phyloP scores from a whole-genome alignment of 2,329 filamentous ascomycete species.

The Diaporthe aspalathi region DNA sequence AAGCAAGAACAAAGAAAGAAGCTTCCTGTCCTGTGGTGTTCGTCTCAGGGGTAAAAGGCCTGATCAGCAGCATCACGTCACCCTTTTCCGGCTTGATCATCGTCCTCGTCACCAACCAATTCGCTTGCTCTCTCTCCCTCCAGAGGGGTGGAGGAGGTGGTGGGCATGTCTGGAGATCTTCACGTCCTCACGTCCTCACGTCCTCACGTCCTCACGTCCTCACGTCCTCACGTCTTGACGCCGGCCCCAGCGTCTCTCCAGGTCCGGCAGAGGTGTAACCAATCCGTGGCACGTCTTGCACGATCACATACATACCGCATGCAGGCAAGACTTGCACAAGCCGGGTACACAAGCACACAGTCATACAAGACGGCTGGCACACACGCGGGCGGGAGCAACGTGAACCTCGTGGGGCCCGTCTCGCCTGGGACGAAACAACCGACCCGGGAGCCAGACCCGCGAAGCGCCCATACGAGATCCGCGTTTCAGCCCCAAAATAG shows the following conservation, averaged over 20 bases:
- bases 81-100: not conserved
- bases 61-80: constrained; percentile 1
- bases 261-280: not conserved
- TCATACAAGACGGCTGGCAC: no score
- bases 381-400: constrained; percentile 11
- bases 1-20: not conserved
- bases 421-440: constrained; percentile 28
- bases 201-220: no score
- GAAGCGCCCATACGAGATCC: constrained; percentile 37
- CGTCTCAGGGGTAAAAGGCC: constrained; percentile 18
- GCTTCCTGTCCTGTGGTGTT: constrained; percentile 5
- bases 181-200: no score
- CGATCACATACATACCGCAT: not conserved
- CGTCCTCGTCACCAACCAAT: not conserved
- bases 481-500: constrained; percentile 40
- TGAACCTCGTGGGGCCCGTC: constrained; percentile 15
- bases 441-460: constrained; percentile 22
- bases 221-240: not conserved
- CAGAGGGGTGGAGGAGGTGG: not conserved
- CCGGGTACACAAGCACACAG: not conserved
- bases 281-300: constrained; percentile 2
- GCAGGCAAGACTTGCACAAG: constrained; percentile 3
- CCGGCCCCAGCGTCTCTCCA: not conserved
- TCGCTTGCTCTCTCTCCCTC: no score
- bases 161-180: no score